These are phyloP conservation scores for Martiniozyma asiatica DNA, from an alignment of 1,139 yeast species.

Conservation along the genomic window DNA sequence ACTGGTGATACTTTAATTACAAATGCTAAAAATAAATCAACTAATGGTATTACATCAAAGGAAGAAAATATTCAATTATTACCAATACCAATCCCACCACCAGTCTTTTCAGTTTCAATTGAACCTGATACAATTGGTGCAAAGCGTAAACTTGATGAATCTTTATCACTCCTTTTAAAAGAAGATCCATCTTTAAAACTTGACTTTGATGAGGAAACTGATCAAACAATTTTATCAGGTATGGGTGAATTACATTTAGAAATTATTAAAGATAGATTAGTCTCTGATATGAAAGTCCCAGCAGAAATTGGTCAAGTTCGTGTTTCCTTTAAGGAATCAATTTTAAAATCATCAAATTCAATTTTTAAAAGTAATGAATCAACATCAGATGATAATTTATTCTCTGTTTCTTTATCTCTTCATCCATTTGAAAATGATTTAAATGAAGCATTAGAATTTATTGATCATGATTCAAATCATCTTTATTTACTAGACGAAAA, in stretches of 20 bases:
- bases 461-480: conserved; percentile 14
- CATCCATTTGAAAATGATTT: conserved; percentile 42
- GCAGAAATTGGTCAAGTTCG: conserved; percentile 71
- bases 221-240: conserved; percentile 80
- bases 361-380: conserved; percentile 11
- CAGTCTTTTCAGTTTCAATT: conserved; percentile 77
- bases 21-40: conserved; percentile 18
- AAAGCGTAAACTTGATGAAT: conserved; percentile 37
- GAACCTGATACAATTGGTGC: conserved; percentile 84
- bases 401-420: conserved; percentile 30
- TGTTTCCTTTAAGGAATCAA: conserved; percentile 80
- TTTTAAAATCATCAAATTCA: conserved; percentile 20
- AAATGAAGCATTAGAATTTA: conserved; percentile 24
- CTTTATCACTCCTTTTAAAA: conserved; percentile 50
- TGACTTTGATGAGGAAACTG: conserved; percentile 69
- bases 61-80: conserved; percentile 45
- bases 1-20: conserved; percentile 78
- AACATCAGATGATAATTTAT: conserved; percentile 7
- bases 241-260: conserved; percentile 96
- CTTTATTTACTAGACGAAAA: conserved; percentile 23
- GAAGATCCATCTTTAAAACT: conserved; percentile 78
- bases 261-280: conserved; percentile 66
- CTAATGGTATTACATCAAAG: conserved; percentile 13
- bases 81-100: conserved; percentile 83
- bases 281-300: conserved; percentile 71